These are phyloP conservation scores for Kondoa subrosea DNA, from an alignment of 768 basidiomycete genomes.

Conservation along the genomic window DNA sequence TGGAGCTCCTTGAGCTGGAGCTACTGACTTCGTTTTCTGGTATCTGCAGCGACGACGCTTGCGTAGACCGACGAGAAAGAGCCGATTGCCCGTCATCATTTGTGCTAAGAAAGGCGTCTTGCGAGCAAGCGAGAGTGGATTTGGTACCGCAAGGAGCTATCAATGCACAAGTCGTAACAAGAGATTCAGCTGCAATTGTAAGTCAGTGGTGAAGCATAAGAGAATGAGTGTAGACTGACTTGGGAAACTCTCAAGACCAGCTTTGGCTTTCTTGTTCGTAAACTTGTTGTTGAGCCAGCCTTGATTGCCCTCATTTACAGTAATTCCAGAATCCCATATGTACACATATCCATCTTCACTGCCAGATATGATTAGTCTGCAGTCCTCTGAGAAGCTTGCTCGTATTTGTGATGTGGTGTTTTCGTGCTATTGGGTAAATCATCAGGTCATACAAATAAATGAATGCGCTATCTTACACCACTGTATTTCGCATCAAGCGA, in stretches of 20 bases:
- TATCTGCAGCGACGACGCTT: too few species aligned
- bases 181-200: not conserved
- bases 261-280: conserved; percentile 3
- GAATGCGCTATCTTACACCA: not conserved
- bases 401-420: conserved; percentile 23
- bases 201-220: not conserved
- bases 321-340: conserved; percentile 16
- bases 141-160: not conserved
- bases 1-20: too few species aligned
- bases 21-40: too few species aligned
- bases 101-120: too few species aligned
- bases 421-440: conserved; percentile 27
- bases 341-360: conserved; percentile 22
- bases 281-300: too few species aligned
- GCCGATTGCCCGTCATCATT: too few species aligned
- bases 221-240: not conserved
- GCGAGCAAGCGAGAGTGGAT: not conserved
- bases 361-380: conserved; percentile 26
- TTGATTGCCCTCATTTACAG: not conserved
- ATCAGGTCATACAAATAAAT: not conserved
- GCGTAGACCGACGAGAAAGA: too few species aligned
- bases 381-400: conserved; percentile 25
- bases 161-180: not conserved
- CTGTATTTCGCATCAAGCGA: conserved; percentile 1
- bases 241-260: not conserved